These are phyloP conservation scores for Beauveria medogensis DNA, from an alignment of 2,329 filamentous ascomycete genomes.

Conservation along the genomic window DNA sequence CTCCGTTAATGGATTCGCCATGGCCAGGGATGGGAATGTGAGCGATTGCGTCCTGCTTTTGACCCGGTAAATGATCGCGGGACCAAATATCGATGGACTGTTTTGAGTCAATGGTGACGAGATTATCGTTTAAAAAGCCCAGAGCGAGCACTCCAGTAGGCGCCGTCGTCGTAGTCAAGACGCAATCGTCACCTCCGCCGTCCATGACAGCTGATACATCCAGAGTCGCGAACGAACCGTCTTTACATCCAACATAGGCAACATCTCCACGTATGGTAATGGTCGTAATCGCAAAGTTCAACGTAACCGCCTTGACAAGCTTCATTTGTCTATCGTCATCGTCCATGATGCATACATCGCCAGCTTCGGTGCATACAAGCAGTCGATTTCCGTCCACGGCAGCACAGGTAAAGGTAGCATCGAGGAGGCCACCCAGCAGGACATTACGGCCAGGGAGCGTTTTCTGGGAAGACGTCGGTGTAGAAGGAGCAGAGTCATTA, in stretches of 20 bases:
- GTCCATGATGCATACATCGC: constrained; percentile 83
- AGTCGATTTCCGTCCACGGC: constrained; percentile 66
- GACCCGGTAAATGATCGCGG: constrained; percentile 35
- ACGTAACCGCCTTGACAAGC: constrained; percentile 55
- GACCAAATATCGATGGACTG: constrained; percentile 66
- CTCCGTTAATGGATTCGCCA: constrained; percentile 62
- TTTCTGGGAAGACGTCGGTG: constrained; percentile 35
- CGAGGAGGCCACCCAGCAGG: constrained; percentile 70
- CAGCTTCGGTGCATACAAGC: constrained; percentile 78
- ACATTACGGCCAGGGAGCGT: constrained; percentile 82
- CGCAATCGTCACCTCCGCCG: constrained; percentile 26
- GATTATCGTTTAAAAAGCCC: constrained; percentile 56
- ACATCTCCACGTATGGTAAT: constrained; percentile 51
- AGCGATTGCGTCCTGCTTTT: constrained; percentile 28
- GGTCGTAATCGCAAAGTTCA: constrained; percentile 61
- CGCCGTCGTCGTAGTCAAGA: constrained; percentile 31
- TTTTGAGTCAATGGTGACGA: constrained; percentile 68
- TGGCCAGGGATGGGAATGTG: constrained; percentile 53
- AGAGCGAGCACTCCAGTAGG: constrained; percentile 53
- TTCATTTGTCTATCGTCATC: constrained; percentile 66
- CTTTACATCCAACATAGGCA: constrained; percentile 62
- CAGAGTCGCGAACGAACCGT: constrained; percentile 49
- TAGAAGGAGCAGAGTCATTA: constrained; percentile 29
- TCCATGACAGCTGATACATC: constrained; percentile 42
- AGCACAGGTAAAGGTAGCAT: constrained; percentile 76